phyloP scores from a whole-genome alignment of 495 filamentous ascomycete genomes.

The Neurospora africana region DNA sequence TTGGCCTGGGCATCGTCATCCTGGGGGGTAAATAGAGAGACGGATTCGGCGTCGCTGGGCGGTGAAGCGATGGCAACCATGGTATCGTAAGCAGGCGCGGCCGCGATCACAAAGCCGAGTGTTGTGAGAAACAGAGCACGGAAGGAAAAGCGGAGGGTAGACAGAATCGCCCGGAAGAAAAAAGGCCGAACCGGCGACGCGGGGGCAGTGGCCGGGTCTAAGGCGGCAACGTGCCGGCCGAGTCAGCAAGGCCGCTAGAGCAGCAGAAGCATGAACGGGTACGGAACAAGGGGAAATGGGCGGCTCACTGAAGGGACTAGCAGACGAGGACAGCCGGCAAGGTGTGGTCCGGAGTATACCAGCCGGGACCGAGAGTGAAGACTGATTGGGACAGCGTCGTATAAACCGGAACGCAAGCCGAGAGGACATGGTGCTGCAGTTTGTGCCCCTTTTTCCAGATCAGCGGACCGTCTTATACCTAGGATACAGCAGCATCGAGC shows the following conservation, averaged over 20 bases:
- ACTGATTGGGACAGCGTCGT: conserved; percentile 6
- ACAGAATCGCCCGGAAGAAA: conserved; percentile 12
- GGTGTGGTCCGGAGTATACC: conserved; percentile 1
- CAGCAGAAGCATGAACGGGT: background rate
- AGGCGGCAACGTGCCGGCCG: background rate
- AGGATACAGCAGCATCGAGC: background rate
- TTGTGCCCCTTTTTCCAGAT: background rate
- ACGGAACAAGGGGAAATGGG: background rate
- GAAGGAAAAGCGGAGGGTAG: conserved; percentile 16
- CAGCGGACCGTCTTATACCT: background rate
- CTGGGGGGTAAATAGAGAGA: conserved; percentile 53
- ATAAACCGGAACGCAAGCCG: conserved; percentile 4
- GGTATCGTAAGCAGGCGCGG: conserved; percentile 35
- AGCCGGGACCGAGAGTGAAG: background rate
- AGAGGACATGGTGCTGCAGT: conserved; percentile 9
- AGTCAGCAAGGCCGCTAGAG: background rate
- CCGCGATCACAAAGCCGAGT: conserved; percentile 44
- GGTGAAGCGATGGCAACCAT: conserved; percentile 37
- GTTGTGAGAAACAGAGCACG: conserved; percentile 35
- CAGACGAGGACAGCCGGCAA: background rate
- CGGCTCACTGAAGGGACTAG: background rate
- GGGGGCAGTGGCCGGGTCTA: background rate
- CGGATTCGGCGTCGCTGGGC: conserved; percentile 62
- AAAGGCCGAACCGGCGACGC: conserved; percentile 1
- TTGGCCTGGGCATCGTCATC: conserved; percentile 51